Evolutionary conservation across 192 early-diverging fungal genomes (phyloP), one percentile per base, ranked within the genome.

Genomic region (Oehlia diaphana): DNA sequence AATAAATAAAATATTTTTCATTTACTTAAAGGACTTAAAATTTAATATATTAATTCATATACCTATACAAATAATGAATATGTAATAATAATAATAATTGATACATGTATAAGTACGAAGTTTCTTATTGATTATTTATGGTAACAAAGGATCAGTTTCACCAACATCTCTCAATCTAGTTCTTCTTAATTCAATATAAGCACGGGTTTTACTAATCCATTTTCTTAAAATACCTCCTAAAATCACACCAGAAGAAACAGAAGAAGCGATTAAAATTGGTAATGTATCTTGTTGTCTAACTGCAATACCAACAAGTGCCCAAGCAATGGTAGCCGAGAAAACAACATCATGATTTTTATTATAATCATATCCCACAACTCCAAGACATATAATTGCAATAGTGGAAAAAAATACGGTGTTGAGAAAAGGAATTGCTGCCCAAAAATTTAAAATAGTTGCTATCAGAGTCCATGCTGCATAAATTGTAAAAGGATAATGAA

Each of bases 401-500:
- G 16, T 79, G 58, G 71, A 76, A 26, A 79, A 35, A 9, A 65
- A 58, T 44, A 28, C 39, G 21, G 26, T 69, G 9, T 66, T 26
- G n/a, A 83, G 42, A n/a, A 35, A 1, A 16, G 33, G 9, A 33
- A 74, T 44, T 33, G 50, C 69, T 12, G 80, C 79, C 71, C 80
- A 82, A 50, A 83, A 83, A 4, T 78, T 76, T 47, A 79, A 70
- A 14, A 85, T 37, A 31, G 58, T 72, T 4, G 70, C 76, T 69
- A 82, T 79, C 3, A 83, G 14, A 19, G 63, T 72, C 58, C 78
- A 82, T 6, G 82, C 72, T 9, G 84, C 77, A 68, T 82, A 83
- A 13, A 87, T 87, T 21, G 86, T 83, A 72, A 87, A 87, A 21
- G 84, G 82, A 26, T 81, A 82, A 72, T 85, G 85, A 14, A 87